phyloP scores from a whole-genome alignment of 1,139 yeast genomes.

The Candida freyschussii region DNA sequence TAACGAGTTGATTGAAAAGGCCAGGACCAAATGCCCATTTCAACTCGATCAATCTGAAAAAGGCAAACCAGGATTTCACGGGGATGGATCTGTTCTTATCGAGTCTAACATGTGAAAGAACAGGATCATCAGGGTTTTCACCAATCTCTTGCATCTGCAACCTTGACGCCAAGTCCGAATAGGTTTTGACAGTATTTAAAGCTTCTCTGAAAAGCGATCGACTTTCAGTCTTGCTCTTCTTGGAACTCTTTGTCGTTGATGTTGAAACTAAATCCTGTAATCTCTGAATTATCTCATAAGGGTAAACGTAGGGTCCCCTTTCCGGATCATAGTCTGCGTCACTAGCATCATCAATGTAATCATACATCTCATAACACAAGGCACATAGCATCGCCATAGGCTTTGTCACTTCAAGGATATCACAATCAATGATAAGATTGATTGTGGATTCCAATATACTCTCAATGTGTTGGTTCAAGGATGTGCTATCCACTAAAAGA shows the following conservation, averaged over 20 bases:
- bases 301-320: conserved; percentile 48
- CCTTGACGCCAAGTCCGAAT: conserved; percentile 39
- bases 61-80: conserved; percentile 64
- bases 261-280: conserved; percentile 46
- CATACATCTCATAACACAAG: conserved; percentile 54
- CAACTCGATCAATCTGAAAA: conserved; percentile 55
- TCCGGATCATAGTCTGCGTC: conserved; percentile 35
- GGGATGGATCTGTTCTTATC: conserved; percentile 52
- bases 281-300: conserved; percentile 42
- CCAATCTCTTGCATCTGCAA: conserved; percentile 27
- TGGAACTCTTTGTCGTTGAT: conserved; percentile 52
- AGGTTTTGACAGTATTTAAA: conserved; percentile 42
- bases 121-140: conserved; percentile 35
- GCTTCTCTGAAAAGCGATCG: conserved; percentile 64
- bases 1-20: conserved; percentile 55
- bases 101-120: conserved; percentile 52
- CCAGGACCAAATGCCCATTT: conserved; percentile 73
- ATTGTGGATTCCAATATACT: conserved; percentile 30
- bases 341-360: conserved; percentile 36
- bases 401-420: conserved; percentile 40
- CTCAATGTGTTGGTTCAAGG: conserved; percentile 39
- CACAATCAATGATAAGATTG: conserved; percentile 40
- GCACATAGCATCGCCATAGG: conserved; percentile 61
- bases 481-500: conserved; percentile 36
- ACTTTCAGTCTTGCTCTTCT: conserved; percentile 57